A percentile compares a stretch with the other conserved stretches of the same genome.
phyloP scores from a whole-genome alignment of 306 rosid species.

The Begonia masoniana region DNA sequence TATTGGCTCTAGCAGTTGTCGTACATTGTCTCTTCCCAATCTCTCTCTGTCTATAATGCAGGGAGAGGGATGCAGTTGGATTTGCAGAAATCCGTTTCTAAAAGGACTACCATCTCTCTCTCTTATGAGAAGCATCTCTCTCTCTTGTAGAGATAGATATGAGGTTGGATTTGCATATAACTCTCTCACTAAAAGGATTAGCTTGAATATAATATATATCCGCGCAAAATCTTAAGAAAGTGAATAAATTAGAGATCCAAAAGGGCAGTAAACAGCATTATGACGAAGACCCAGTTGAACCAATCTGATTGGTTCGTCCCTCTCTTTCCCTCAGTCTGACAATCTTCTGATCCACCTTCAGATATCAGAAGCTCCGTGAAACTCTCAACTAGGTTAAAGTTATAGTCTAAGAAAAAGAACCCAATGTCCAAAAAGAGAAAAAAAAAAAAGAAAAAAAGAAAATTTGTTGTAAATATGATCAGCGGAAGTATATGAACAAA shows the following conservation, averaged over 20 bases:
- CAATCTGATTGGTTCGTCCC: no score
- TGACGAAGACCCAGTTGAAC: conserved; percentile 17
- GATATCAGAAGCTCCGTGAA: background rate
- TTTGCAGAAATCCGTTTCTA: no score
- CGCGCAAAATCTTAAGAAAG: conserved; percentile 33
- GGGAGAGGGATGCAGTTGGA: background rate
- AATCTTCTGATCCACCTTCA: background rate
- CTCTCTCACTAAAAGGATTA: no score
- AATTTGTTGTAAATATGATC: no score
- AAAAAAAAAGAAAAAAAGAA: no score
- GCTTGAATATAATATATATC: conserved; percentile 15
- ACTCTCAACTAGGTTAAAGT: no score
- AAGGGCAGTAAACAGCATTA: conserved; percentile 27
- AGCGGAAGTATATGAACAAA: background rate
- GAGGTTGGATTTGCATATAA: no score
- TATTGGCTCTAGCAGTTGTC: conserved; percentile 43
- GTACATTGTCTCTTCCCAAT: conserved; percentile 15
- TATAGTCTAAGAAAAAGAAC: no score
- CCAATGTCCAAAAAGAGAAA: no score
- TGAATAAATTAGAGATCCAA: conserved; percentile 23
- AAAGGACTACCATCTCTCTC: conserved; percentile 1
- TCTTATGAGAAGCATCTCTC: background rate
- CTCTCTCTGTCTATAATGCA: conserved; percentile 1
- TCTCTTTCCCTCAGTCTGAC: no score
- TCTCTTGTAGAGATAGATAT: background rate